Evolutionary conservation across 768 basidiomycete genomes (phyloP), one percentile per base, ranked within the genome.

Genomic region (Lentinula edodes): DNA sequence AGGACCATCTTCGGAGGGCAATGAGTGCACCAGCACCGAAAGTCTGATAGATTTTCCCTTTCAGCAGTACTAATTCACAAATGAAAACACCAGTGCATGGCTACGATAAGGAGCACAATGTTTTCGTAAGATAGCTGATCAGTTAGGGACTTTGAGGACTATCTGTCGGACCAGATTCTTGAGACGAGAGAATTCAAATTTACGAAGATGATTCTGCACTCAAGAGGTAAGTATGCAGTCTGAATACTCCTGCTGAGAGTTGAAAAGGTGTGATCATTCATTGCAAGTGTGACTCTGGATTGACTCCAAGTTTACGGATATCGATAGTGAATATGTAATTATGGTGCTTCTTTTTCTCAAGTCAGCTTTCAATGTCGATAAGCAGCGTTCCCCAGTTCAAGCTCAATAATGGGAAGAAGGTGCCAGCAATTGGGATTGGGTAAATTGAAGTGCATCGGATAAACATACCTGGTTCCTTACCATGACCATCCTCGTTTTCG

Each of bases 61-160:
- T 28, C 28, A 28, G 2, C 28, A 28, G 28, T 28, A 28, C 28
- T 3, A 28, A 28, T 28, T 28, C 28, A 3, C 28, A 28, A 28
- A 28, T 28, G 28, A 28, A 28, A 28, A 28, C 28, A 28, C 28
- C 3, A 28, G 28, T 28, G 84, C 87, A 93, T 93, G n/a, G 92
- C 90, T 53, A 93, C 92, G 74, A 95, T 95, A 60, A 95, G 85
- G 20, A 95, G 80, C 43, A 94, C 84, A 1, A 89, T 92, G 69
- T 95, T 93, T 9, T 93, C 92, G 43, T 1, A 95, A 81, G 65
- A 95, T 79, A 3, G 93, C 93, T 0, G 93, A 92, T 0, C 92
- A 85, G 66, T 91, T 83, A 4, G 88, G 86, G 38, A 93, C 74
- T 6, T 78, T 68, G 56, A 88, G 85, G 62, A 93, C 76, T 3